Evolutionary conservation across 1,139 yeast species (phyloP).

Genomic region (Suhomyces maxii): DNA sequence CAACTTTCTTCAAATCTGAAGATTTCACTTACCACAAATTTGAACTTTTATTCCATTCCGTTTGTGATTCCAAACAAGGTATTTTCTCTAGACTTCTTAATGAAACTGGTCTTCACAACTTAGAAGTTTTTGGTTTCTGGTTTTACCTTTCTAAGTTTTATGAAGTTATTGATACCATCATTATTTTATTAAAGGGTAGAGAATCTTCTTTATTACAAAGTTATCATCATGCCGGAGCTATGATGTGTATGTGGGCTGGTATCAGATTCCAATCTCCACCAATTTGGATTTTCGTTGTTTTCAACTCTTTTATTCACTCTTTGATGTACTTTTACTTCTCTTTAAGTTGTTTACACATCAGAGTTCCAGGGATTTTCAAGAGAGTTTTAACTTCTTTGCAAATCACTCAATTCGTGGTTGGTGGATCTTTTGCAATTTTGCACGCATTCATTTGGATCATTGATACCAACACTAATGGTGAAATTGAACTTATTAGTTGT

Average conservation of each 20-base stretch:
- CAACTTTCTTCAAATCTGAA: constrained; percentile 13
- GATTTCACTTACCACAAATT: constrained; percentile 20
- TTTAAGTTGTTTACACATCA: constrained; percentile 59
- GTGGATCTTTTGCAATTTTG: constrained; percentile 65
- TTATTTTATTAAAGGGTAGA: constrained; percentile 68
- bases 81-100: constrained; percentile 42
- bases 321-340: constrained; percentile 76
- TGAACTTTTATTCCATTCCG: constrained; percentile 54
- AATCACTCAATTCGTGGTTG: constrained; percentile 68
- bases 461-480: constrained; percentile 35
- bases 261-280: constrained; percentile 72
- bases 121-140: constrained; percentile 63
- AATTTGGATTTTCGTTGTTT: constrained; percentile 78
- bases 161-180: constrained; percentile 69
- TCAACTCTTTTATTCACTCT: constrained; percentile 75
- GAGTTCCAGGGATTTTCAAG: constrained; percentile 60
- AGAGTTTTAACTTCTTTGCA: constrained; percentile 66
- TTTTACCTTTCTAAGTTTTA: constrained; percentile 73
- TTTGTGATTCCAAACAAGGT: constrained; percentile 64
- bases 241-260: constrained; percentile 84
- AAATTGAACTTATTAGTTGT: constrained; percentile 46
- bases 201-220: constrained; percentile 70
- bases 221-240: constrained; percentile 81
- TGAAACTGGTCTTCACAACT: constrained; percentile 40
- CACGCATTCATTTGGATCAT: constrained; percentile 64